A percentile compares a stretch with the other conserved stretches of the same genome.
These are phyloP conservation scores for Leccinum uliginosum DNA, from an alignment of 768 basidiomycete species.

Conservation along the genomic window DNA sequence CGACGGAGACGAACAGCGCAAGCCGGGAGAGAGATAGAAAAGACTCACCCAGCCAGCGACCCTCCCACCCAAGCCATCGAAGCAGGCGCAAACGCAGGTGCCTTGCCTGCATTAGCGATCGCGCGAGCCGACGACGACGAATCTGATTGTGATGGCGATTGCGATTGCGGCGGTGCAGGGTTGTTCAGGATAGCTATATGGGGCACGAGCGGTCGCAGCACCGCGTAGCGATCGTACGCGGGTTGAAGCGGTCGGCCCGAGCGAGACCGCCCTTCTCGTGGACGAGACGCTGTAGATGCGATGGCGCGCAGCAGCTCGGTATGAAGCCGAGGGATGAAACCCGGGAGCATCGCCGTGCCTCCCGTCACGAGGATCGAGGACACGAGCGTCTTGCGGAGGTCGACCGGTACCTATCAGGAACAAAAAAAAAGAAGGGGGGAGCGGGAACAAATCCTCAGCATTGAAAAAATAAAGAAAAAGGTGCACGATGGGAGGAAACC, in stretches of 20 bases:
- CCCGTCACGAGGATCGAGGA: constrained; percentile 84
- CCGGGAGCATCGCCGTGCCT: constrained; percentile 88
- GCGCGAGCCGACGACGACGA: constrained; percentile 44
- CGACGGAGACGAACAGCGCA: neutral
- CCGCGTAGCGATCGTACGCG: constrained; percentile 68
- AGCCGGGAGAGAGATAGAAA: neutral
- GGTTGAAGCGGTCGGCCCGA: constrained; percentile 41
- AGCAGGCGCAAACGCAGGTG: constrained; percentile 82
- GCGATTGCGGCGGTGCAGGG: constrained; percentile 50
- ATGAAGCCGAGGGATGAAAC: constrained; percentile 88
- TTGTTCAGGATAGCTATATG: constrained; percentile 85
- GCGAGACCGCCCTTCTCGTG: constrained; percentile 33
- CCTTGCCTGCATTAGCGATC: constrained; percentile 67
- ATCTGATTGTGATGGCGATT: neutral
- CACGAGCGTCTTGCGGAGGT: constrained; percentile 80
- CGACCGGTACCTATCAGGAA: constrained; percentile 73
- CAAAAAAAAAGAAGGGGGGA: too few relatives aligned
- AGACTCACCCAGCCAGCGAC: constrained; percentile 79
- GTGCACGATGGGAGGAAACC: neutral
- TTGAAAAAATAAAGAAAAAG: neutral
- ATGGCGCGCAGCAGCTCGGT: constrained; percentile 67
- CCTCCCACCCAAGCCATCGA: constrained; percentile 91
- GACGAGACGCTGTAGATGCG: constrained; percentile 32
- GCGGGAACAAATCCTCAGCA: neutral
- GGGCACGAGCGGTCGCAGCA: constrained; percentile 64